Base-by-base conservation (phyloP, 768 basidiomycete genomes). In the Amyloporia xantha region DNA sequence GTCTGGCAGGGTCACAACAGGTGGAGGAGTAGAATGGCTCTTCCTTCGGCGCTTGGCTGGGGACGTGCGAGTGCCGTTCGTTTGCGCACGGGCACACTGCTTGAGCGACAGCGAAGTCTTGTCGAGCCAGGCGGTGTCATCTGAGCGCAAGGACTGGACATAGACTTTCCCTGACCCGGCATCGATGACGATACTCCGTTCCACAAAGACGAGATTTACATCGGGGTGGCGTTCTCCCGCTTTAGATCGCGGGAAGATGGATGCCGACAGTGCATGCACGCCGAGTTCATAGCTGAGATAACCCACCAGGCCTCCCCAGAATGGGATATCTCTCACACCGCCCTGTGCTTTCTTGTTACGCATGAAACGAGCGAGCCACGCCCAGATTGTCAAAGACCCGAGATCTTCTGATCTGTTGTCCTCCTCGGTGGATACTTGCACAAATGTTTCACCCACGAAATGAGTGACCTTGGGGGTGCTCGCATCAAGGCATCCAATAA, bases 291-390 rank as follows among this genome's bases (percentile, higher is more conserved):
- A 92, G 56, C 84, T 86, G 51, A 91, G 66, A 51, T 77, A 80
- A 7, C 90, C 90, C 20, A 91, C 65, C 12, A 91, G 69, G 20
- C 90, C 90, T 28, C 88, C 90, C 86, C 88, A 90, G 62, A 91
- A 91, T 0, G 88, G 89, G 38, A 81, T 62, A 9, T 79, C 72
- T 5, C 70, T 55, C 36, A 58, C 58, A 2, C 86, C 84, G 20
- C 71, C 71, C 20, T 56, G 51, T 7, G 74, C 77, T 50, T 69
- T 72, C 42, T 68, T 71, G 17, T 65, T 53, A 27, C 68, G 73
- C 82, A 89, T 86, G 66, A 84, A 89, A n/a, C 67, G 61, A 21
- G 77, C 73, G 20, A 89, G 66, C 86, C 86, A 91, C 33, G 78
- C 66, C 88, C 88, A 91, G 27, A 89, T 70, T 54, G 82, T 78